These are phyloP conservation scores for Scleroderma citrinum DNA, from an alignment of 768 basidiomycete genomes.

Conservation along the genomic window DNA sequence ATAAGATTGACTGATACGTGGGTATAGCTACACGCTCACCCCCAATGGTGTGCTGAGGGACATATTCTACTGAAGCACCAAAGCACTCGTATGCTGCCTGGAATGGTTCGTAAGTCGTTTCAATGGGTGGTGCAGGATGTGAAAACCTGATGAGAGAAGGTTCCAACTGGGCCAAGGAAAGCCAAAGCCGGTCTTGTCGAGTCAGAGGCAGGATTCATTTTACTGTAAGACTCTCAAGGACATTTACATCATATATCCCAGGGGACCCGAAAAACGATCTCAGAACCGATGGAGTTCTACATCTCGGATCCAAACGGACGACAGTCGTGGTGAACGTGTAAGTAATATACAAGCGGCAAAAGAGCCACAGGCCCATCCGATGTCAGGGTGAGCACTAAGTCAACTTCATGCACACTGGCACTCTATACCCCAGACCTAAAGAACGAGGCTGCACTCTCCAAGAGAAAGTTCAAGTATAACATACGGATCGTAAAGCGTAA, in stretches of 20 bases:
- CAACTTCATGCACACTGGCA: too few relatives aligned
- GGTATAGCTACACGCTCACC: conserved; percentile 24
- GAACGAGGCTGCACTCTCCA: conserved; percentile 34
- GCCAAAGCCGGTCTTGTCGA: conserved; percentile 32
- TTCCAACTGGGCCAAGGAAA: conserved; percentile 63
- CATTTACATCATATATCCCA: background rate
- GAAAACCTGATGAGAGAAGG: conserved; percentile 61
- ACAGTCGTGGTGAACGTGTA: too few relatives aligned
- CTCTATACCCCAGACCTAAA: conserved; percentile 21
- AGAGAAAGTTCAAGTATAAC: conserved; percentile 27
- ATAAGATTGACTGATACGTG: background rate
- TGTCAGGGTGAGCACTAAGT: background rate
- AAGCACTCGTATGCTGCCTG: conserved; percentile 47
- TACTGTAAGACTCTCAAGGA: too few relatives aligned
- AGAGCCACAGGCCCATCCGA: too few relatives aligned
- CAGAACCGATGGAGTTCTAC: too few relatives aligned
- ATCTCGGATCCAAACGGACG: too few relatives aligned
- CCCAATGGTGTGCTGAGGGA: conserved; percentile 34
- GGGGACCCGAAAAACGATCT: too few relatives aligned
- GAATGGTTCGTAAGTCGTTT: conserved; percentile 17
- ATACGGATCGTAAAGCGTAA: conserved; percentile 54
- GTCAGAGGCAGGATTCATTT: background rate
- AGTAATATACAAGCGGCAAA: too few relatives aligned
- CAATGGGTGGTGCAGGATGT: background rate
- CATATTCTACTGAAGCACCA: conserved; percentile 39